Conservation (phyloP, 139 green algal species). For the Chlamydomonas schloesseri region DNA sequence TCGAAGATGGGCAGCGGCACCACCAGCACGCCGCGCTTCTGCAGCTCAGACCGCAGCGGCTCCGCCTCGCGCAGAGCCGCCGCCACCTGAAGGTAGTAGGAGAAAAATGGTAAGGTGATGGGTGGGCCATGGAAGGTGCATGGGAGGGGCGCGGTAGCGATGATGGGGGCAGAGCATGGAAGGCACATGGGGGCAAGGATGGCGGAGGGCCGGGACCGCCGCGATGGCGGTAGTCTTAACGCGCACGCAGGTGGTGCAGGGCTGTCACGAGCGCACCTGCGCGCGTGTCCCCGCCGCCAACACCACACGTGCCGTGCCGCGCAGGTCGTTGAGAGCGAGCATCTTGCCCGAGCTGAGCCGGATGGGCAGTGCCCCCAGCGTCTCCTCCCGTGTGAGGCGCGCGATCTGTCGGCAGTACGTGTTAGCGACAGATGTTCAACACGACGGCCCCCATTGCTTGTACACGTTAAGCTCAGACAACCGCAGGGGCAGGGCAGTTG, state of each 20-base stretch:
- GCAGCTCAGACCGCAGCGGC: slow-evolving; percentile 72
- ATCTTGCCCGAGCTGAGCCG: slow-evolving; percentile 77
- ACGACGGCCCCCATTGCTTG: no score
- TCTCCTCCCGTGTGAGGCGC: slow-evolving; percentile 79
- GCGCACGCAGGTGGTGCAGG: no score
- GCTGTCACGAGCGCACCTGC: not conserved
- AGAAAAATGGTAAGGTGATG: no score
- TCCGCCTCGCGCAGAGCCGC: slow-evolving; percentile 70
- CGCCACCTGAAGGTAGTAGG: slow-evolving; percentile 54
- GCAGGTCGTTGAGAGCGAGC: slow-evolving; percentile 70
- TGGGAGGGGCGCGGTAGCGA: no score
- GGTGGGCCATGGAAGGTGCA: no score
- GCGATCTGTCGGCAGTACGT: slow-evolving; percentile 75
- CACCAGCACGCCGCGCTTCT: slow-evolving; percentile 79
- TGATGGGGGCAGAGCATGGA: no score
- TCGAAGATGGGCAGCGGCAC: slow-evolving; percentile 77
- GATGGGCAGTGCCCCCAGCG: slow-evolving; percentile 69
- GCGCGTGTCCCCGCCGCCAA: slow-evolving; percentile 71
- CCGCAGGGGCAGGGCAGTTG: no score
- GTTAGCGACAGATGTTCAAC: no score
- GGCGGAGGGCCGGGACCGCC: no score
- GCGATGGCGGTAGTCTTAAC: no score
- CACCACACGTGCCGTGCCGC: slow-evolving; percentile 70
- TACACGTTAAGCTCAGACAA: no score
- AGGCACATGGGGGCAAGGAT: no score